phyloP scores from a whole-genome alignment of 2,329 filamentous ascomycete species.

The Sporothrix brunneoviolacea region DNA sequence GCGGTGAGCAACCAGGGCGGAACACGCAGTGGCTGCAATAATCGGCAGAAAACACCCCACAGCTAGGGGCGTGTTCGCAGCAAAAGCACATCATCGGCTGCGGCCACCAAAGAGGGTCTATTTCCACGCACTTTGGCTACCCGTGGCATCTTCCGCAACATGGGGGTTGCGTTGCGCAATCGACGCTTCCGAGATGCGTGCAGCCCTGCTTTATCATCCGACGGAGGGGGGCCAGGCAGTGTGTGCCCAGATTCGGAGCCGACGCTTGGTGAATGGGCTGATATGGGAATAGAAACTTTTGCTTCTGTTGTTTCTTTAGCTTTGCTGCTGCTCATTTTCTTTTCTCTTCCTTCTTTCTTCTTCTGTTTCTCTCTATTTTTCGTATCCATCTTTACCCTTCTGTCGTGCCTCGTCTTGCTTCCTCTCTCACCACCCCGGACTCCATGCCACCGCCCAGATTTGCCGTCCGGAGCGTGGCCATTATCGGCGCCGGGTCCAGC shows the following conservation, averaged over 20 bases:
- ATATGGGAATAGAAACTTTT: too few relatives aligned
- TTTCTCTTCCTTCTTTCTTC: neutral
- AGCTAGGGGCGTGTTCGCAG: neutral
- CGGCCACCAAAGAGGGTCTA: neutral
- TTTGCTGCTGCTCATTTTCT: too few relatives aligned
- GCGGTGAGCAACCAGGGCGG: constrained; percentile 9
- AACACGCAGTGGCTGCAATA: neutral
- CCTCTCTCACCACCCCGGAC: neutral
- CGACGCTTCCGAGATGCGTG: neutral
- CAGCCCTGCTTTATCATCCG: neutral
- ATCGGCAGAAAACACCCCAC: neutral
- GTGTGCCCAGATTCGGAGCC: too few relatives aligned
- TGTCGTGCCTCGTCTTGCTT: too few relatives aligned
- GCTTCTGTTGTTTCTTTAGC: too few relatives aligned
- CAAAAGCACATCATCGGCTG: constrained; percentile 9
- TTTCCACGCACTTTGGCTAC: neutral
- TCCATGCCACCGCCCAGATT: constrained; percentile 31
- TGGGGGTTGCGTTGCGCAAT: neutral
- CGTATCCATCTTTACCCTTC: neutral
- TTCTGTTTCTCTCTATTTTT: neutral
- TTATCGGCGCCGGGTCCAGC: constrained; percentile 77
- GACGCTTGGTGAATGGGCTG: too few relatives aligned
- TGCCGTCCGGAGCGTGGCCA: constrained; percentile 56
- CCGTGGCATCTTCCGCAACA: neutral
- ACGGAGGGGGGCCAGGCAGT: too few relatives aligned